Percentiles rank a stretch among this genome's conserved stretches.
Evolutionary conservation across 805 yeast genomes (phyloP).

Genomic region (Teunomyces tritomae): DNA sequence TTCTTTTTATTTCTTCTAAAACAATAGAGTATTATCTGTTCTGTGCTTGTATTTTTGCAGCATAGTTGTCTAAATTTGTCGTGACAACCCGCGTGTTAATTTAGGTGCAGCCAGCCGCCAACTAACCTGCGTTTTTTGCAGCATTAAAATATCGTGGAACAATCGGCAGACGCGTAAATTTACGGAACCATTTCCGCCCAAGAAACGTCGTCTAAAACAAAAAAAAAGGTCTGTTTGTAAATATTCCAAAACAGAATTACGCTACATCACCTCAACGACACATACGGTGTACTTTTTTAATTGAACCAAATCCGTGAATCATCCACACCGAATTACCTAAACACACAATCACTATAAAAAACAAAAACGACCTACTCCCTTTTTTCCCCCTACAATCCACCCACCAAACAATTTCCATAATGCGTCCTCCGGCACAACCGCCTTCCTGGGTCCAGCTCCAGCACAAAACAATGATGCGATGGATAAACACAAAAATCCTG

Average conservation of each 20-base stretch:
- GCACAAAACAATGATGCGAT: slow-evolving; percentile 47
- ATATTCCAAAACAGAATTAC: not conserved
- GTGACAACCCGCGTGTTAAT: not conserved
- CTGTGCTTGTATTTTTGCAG: not conserved
- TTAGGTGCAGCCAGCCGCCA: not conserved
- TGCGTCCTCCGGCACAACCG: slow-evolving; percentile 1
- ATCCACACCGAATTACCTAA: no score
- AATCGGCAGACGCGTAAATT: slow-evolving; percentile 2
- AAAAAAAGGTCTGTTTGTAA: not conserved
- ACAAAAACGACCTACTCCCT: no score
- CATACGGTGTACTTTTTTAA: not conserved
- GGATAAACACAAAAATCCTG: slow-evolving; percentile 44
- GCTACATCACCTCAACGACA: not conserved
- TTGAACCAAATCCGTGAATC: no score
- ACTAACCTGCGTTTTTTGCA: not conserved
- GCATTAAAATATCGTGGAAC: not conserved
- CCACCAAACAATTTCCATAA: not conserved
- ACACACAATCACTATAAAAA: no score
- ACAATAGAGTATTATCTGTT: no score
- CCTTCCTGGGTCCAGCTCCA: slow-evolving; percentile 43
- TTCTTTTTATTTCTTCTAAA: no score
- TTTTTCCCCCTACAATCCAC: not conserved
- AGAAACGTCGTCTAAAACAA: not conserved
- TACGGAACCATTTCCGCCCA: not conserved
- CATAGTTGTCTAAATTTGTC: not conserved